Base-by-base conservation (phyloP, 1,284 basidiomycete genomes). In the Ustilago bromivora region DNA sequence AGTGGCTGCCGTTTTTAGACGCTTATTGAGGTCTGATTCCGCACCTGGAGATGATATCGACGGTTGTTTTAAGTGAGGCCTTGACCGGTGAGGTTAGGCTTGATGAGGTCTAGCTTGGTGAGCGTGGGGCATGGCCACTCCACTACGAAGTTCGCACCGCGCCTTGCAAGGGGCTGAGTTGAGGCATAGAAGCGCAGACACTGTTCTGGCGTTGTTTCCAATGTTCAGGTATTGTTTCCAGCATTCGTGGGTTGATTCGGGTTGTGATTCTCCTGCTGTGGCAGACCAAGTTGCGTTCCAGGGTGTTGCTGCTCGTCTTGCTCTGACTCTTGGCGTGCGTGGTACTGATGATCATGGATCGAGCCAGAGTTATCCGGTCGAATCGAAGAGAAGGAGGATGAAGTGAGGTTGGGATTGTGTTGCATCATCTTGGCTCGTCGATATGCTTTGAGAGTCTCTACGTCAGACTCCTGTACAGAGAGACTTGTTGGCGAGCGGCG, bases 221-320 rank as follows among this genome's bases (percentile, higher is more conserved):
- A 28, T 28, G 23, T 28, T 72, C 71, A 73, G 7, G 66, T 65
- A 34, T 65, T 67, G 54, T 52, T 66, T 32, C 17, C 28, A 12
- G 41, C 57, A 36, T 65, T 66, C 28, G 49, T 56, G 1, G 62
- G 56, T 36, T 75, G 72, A 23, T 75, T 75, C 17, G 74, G 74
- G n/a, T 76, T 72, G 43, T 76, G 74, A 32, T 77, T 77, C 47
- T 77, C 75, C 56, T 77, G 75, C 71, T 77, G 75, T 28, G 71
- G 71, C 3, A 77, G 58, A 31, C 67, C 75, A 4, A 71, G 75
- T 52, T 73, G 75, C 0, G 71, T 73, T 12, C 64, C 75, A 0
- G 67, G 67, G 35, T 71, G 71, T 10, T 70, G 61, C 11, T 58
- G 66, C 35, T 72, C 70, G n/a, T 41, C 56, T 17, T 66, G 41